Evolutionary conservation across 345 rosid species (phyloP).

Genomic region (Linum lewisii): DNA sequence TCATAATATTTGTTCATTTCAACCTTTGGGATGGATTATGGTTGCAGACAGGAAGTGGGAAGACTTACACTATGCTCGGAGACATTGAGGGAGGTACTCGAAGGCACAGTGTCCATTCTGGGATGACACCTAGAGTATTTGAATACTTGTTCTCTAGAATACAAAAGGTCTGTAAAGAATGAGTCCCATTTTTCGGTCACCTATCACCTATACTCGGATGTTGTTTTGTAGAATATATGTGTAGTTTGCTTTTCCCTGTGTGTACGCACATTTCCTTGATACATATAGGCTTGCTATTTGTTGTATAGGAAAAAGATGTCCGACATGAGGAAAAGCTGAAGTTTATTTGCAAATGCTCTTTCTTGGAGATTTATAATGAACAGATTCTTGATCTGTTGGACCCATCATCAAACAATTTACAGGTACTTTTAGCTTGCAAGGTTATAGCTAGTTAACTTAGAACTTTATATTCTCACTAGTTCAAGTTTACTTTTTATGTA

Average conservation of each 20-base stretch:
- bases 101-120: slow-evolving; percentile 88
- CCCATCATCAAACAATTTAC: slow-evolving; percentile 72
- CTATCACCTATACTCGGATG: not conserved
- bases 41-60: slow-evolving; percentile 95
- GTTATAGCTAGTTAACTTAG: not conserved
- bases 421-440: slow-evolving; percentile 24
- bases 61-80: slow-evolving; percentile 99
- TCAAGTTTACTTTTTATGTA: not conserved
- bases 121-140: slow-evolving; percentile 96
- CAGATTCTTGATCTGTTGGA: slow-evolving; percentile 96
- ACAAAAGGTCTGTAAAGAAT: slow-evolving; percentile 51
- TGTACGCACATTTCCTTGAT: not conserved
- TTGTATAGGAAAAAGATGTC: slow-evolving; percentile 67
- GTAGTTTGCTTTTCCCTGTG: not conserved
- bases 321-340: slow-evolving; percentile 77
- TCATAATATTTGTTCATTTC: not conserved
- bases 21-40: not conserved
- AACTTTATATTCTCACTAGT: not conserved
- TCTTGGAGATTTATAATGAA: slow-evolving; percentile 94
- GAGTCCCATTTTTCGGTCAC: not conserved
- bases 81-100: slow-evolving; percentile 94
- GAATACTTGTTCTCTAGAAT: slow-evolving; percentile 82
- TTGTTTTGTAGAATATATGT: not conserved
- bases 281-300: slow-evolving; percentile 5
- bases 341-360: slow-evolving; percentile 84